These are phyloP conservation scores for Helenozyma rhizophorensis DNA, from an alignment of 805 yeast genomes.

Conservation along the genomic window DNA sequence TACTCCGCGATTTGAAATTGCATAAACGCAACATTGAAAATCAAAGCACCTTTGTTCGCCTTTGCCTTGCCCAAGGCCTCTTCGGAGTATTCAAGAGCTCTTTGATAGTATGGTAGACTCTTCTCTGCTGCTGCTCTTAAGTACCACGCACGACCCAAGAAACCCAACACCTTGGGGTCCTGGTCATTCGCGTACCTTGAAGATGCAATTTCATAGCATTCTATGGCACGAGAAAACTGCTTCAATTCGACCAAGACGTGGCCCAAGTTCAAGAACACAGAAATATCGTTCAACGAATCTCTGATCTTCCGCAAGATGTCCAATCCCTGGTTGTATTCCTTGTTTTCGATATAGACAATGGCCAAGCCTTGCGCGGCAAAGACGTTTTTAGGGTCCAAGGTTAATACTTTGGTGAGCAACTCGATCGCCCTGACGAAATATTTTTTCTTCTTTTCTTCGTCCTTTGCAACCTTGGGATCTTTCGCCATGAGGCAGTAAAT, in stretches of 20 bases:
- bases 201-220: constrained; percentile 78
- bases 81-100: constrained; percentile 59
- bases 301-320: constrained; percentile 85
- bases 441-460: constrained; percentile 53
- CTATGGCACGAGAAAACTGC: constrained; percentile 82
- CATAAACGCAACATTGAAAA: constrained; percentile 78
- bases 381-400: constrained; percentile 77
- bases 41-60: constrained; percentile 33
- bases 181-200: constrained; percentile 57
- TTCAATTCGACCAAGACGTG: constrained; percentile 81
- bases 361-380: constrained; percentile 99
- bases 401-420: constrained; percentile 80
- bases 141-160: constrained; percentile 87
- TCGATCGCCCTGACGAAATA: constrained; percentile 90
- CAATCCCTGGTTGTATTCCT: constrained; percentile 68
- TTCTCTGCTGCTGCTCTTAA: constrained; percentile 68
- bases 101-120: constrained; percentile 54
- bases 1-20: constrained; percentile 86
- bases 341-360: constrained; percentile 82
- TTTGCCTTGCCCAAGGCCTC: constrained; percentile 44
- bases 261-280: constrained; percentile 81
- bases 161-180: constrained; percentile 63
- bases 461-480: constrained; percentile 57
- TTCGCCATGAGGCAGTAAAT: constrained; percentile 79
- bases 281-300: constrained; percentile 81